phyloP scores from a whole-genome alignment of 495 filamentous ascomycete species.

The Letharia columbiana region DNA sequence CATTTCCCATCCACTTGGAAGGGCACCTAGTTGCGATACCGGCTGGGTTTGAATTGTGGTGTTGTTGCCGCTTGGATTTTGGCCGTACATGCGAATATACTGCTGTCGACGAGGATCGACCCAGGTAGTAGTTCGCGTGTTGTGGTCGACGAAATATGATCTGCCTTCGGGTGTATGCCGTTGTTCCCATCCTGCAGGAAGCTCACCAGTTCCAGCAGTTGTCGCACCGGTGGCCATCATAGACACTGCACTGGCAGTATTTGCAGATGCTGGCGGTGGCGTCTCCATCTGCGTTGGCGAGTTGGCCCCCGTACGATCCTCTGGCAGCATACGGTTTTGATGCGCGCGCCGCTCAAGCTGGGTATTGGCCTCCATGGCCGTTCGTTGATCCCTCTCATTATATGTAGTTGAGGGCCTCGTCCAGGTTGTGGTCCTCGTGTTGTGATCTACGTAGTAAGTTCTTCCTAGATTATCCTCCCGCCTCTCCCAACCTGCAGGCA shows the following conservation, averaged over 20 bases:
- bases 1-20: slow-evolving; percentile 99
- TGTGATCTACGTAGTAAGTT: slow-evolving; percentile 99
- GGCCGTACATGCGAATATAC: slow-evolving; percentile 96
- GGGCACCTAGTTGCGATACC: slow-evolving; percentile 90
- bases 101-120: slow-evolving; percentile 97
- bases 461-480: slow-evolving; percentile 92
- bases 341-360: slow-evolving; percentile 86
- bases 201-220: slow-evolving; percentile 87
- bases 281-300: slow-evolving; percentile 69
- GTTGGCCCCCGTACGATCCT: slow-evolving; percentile 88
- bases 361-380: slow-evolving; percentile 76
- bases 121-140: slow-evolving; percentile 97
- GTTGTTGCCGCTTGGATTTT: slow-evolving; percentile 63
- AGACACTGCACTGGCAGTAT: slow-evolving; percentile 53
- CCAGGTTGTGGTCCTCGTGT: slow-evolving; percentile 95
- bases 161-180: slow-evolving; percentile 89
- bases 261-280: slow-evolving; percentile 27
- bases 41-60: slow-evolving; percentile 91
- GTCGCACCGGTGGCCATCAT: slow-evolving; percentile 95
- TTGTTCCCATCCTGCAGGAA: slow-evolving; percentile 94
- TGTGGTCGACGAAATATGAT: slow-evolving; percentile 98
- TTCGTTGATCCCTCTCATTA: slow-evolving; percentile 67
- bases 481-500: slow-evolving; percentile 92
- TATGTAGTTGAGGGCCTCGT: slow-evolving; percentile 75
- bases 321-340: slow-evolving; percentile 89